Base-by-base conservation (phyloP, 352 stramenopile genomes). In the Globisporangium takayamanum region DNA sequence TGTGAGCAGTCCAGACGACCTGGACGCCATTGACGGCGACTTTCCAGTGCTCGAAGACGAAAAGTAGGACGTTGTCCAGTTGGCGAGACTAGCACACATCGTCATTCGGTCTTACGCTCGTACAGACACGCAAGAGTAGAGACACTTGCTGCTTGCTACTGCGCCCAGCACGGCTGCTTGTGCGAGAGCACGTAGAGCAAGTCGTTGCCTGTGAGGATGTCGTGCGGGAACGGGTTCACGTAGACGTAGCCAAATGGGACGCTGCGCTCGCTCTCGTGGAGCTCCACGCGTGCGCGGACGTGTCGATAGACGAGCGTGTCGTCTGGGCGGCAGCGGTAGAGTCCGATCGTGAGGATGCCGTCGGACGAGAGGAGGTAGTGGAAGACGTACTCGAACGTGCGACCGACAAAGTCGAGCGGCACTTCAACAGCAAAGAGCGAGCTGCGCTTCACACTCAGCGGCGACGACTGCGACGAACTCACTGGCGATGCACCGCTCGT, bases 241-340 rank as follows among this genome's bases (percentile, higher is more conserved):
- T 92, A 94, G 25, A 91, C 83, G 51, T 88, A 94, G 14, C 84
- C 84, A 46, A 86, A 94, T 1, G 84, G 83, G 20, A 92, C 72
- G 53, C 73, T 86, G 46, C 84, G 81, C n/a, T 84, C 66, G 14
- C 68, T 71, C 44, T 89, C 81, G 5, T 69, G 67, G 26, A 91
- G 62, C 64, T 92, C 66, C 50, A 89, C 68, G 28, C 81, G 71
- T 11, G 73, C 65, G 46, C 61, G 66, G 1, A 41, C 52, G 16
- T 52, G 60, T 22, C 48, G 61, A 45, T 60, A 52, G 12, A 55
- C 52, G 20, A 82, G 73, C 56, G 50, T 47, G 15, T 55, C 65
- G 53, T 88, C 80, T 1, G 78, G 76, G 20, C 80, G 77, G 59
- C 82, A 94, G 18, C 84, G 82, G 60, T 92, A 94, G 15, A 94